These are phyloP conservation scores for Glycine soja DNA, from an alignment of 306 rosid genomes.

Conservation along the genomic window DNA sequence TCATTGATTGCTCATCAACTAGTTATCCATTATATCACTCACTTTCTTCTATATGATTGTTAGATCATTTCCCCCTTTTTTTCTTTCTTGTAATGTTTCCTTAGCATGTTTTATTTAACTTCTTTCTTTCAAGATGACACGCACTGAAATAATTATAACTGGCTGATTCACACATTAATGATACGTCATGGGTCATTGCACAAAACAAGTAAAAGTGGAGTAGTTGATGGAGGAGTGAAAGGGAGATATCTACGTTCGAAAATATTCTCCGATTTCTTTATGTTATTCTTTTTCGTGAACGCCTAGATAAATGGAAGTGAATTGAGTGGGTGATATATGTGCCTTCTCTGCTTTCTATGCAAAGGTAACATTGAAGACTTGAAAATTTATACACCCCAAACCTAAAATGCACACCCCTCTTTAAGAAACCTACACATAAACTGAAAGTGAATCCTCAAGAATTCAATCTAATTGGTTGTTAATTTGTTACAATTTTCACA, in stretches of 20 bases:
- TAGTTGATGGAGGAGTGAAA: slow-evolving; percentile 74
- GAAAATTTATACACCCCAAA: not conserved
- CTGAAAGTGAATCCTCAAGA: slow-evolving; percentile 24
- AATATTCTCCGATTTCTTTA: slow-evolving; percentile 55
- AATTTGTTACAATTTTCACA: slow-evolving; percentile 23
- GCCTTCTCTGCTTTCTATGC: slow-evolving; percentile 73
- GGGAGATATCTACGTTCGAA: slow-evolving; percentile 67
- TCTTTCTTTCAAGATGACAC: slow-evolving; percentile 47
- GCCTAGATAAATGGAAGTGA: slow-evolving; percentile 55
- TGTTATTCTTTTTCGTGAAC: slow-evolving; percentile 45
- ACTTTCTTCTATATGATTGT: slow-evolving; percentile 55
- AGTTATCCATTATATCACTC: slow-evolving; percentile 42
- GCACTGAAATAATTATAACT: slow-evolving; percentile 39
- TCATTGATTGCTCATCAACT: slow-evolving; percentile 44
- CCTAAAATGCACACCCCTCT: slow-evolving; percentile 44
- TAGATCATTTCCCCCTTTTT: slow-evolving; percentile 54
- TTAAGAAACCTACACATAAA: slow-evolving; percentile 28
- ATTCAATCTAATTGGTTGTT: slow-evolving; percentile 1
- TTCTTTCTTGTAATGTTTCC: slow-evolving; percentile 36
- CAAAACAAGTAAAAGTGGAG: slow-evolving; percentile 64
- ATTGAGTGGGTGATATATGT: slow-evolving; percentile 47
- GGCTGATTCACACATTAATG: slow-evolving; percentile 48
- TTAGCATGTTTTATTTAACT: slow-evolving; percentile 40
- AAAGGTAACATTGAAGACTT: slow-evolving; percentile 46
- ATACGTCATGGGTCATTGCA: slow-evolving; percentile 55